A percentile compares a stretch with the other conserved stretches of the same genome.
These are phyloP conservation scores for Leccinum variicolor DNA, from an alignment of 768 basidiomycete species.

Conservation along the genomic window DNA sequence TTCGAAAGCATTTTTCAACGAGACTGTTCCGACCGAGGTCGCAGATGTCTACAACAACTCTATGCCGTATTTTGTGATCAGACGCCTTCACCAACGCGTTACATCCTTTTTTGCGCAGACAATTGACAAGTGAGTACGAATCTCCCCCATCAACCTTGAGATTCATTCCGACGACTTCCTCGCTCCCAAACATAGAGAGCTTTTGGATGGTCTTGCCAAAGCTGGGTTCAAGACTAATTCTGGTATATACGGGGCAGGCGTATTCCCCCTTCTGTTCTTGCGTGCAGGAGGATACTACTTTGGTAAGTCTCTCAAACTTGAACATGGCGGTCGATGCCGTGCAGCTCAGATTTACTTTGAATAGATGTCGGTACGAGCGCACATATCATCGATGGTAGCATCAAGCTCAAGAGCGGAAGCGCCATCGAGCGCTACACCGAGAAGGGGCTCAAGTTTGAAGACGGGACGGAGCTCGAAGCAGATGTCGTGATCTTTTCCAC, in stretches of 20 bases:
- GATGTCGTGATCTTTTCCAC: conserved; percentile 34
- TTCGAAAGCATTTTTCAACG: conserved; percentile 17
- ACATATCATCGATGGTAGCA: conserved; percentile 43
- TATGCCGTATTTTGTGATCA: conserved; percentile 16
- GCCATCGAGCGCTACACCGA: conserved; percentile 30
- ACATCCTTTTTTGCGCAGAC: conserved; percentile 20
- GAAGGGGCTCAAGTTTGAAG: conserved; percentile 28
- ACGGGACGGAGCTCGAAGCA: conserved; percentile 30
- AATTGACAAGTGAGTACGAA: conserved; percentile 22
- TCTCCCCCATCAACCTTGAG: neutral
- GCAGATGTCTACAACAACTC: conserved; percentile 16
- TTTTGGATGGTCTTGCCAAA: conserved; percentile 35
- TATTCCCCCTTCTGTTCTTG: conserved; percentile 24
- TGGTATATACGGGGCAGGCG: conserved; percentile 34
- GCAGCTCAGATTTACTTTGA: neutral
- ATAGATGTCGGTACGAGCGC: conserved; percentile 40
- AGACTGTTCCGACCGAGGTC: conserved; percentile 19
- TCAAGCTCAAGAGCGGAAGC: conserved; percentile 49
- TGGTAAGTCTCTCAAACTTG: conserved; percentile 19
- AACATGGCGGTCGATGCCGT: no score
- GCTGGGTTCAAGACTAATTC: conserved; percentile 38
- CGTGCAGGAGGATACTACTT: conserved; percentile 41
- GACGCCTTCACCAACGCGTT: conserved; percentile 20
- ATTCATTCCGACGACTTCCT: neutral
- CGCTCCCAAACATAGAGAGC: conserved; percentile 22